Conservation (phyloP, 202 grass and related monocot species). For the Panicum virgatum region DNA sequence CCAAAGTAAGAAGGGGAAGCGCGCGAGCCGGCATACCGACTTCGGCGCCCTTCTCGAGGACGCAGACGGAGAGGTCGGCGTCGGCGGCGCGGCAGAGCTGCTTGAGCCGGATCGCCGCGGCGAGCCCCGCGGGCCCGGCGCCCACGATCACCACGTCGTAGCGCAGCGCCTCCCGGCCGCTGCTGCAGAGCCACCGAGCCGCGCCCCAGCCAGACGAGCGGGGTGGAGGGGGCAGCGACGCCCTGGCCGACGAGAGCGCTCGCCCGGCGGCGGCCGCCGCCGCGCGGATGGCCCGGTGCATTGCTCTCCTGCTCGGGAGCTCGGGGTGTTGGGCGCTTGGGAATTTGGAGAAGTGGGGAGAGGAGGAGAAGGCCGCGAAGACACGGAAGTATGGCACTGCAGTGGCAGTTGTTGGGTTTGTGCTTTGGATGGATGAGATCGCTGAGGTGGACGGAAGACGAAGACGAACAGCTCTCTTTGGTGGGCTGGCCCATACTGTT, state of each 20-base stretch:
- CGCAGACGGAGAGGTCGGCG: slow-evolving; percentile 81
- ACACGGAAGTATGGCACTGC: slow-evolving; percentile 34
- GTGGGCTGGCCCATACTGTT: not conserved
- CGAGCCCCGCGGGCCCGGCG: slow-evolving; percentile 79
- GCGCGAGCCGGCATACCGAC: slow-evolving; percentile 52
- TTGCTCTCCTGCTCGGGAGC: slow-evolving; percentile 22
- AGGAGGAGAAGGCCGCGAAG: slow-evolving; percentile 26
- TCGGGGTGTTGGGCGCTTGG: not conserved
- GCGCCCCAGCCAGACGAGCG: slow-evolving; percentile 23
- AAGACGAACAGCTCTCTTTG: not conserved
- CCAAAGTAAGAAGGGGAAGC: not conserved
- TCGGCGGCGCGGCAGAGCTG: slow-evolving; percentile 78
- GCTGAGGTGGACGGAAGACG: slow-evolving; percentile 40
- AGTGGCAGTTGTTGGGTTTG: not conserved
- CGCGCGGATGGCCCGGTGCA: slow-evolving; percentile 44
- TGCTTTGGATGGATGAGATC: slow-evolving; percentile 36
- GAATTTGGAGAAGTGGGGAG: not conserved
- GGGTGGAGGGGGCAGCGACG: not conserved
- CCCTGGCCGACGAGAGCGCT: slow-evolving; percentile 10
- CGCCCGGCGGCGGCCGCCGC: slow-evolving; percentile 29
- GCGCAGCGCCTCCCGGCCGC: slow-evolving; percentile 59
- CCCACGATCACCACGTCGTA: slow-evolving; percentile 93
- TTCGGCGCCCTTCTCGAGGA: slow-evolving; percentile 92
- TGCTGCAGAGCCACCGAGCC: slow-evolving; percentile 45
- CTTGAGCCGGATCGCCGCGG: slow-evolving; percentile 85